Percentiles rank a stretch among this genome's conserved stretches.
Evolutionary conservation across 257 asterid genomes (phyloP).

Genomic region (Paraleonurus japonicus): DNA sequence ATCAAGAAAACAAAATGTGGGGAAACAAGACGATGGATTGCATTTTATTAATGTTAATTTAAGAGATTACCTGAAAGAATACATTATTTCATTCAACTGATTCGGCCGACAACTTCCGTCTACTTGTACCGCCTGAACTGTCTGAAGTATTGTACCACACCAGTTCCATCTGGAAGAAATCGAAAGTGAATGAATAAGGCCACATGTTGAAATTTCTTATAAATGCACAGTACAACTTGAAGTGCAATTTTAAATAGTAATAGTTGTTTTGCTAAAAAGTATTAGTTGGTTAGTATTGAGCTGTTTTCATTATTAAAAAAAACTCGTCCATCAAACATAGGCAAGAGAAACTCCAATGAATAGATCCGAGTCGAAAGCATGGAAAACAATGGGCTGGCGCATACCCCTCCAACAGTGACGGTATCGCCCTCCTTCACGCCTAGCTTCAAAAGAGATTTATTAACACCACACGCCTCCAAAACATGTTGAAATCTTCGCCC

Average conservation of each 20-base stretch:
- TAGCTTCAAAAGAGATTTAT: conserved; percentile 71
- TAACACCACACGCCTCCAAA: conserved; percentile 91
- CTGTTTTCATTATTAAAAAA: no score
- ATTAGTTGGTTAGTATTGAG: no score
- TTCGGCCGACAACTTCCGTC: conserved; percentile 49
- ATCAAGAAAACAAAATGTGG: background rate
- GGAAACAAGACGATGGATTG: background rate
- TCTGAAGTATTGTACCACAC: conserved; percentile 73
- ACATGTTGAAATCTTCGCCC: conserved; percentile 88
- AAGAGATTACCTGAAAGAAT: background rate
- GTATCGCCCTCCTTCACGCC: conserved; percentile 95
- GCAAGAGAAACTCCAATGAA: background rate
- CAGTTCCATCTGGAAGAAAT: conserved; percentile 71
- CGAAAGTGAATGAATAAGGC: background rate
- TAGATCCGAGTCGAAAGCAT: background rate
- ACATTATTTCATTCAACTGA: conserved; percentile 30
- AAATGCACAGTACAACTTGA: background rate
- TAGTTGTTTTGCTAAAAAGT: no score
- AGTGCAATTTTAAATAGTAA: background rate
- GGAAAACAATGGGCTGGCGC: background rate
- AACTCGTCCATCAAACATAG: background rate
- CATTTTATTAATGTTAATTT: background rate
- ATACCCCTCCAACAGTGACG: conserved; percentile 87
- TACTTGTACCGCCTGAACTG: conserved; percentile 46
- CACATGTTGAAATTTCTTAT: background rate